Base-by-base conservation (phyloP, 345 rosid genomes). In the Citrus sp. region DNA sequence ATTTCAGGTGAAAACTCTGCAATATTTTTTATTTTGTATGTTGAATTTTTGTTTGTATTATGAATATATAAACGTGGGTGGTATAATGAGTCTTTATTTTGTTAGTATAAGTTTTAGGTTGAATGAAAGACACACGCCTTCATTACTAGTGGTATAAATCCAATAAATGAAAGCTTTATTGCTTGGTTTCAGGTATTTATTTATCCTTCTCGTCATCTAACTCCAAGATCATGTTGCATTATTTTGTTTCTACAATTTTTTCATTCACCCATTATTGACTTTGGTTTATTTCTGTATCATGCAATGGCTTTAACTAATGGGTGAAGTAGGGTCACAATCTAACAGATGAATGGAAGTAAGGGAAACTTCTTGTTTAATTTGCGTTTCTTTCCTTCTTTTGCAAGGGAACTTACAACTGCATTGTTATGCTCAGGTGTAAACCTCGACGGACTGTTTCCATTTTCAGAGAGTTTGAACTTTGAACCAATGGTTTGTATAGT, bases 1-100 rank as follows among this genome's bases (percentile, higher is more conserved):
- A 81, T 77, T 77, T 77, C 87, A 87, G 92, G 92, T 87, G 89
- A 89, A 83, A 70, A 84, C 82, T 87, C 80, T 70, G 82, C 77
- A 49, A 80, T 72, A 72, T 82, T 61, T 61, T 79, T 80, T 70
- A 37, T 75, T 84, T 84, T 73, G 79, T 82, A 74, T 85, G 82
- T 85, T 85, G 55, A 61, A 78, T 84, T 85, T 84, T 85, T 78
- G 73, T 85, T 32, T 82, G 83, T 86, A 79, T 74, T 80, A 64
- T 75, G 69, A 82, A 54, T 77, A 56, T 77, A 70, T 80, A 60
- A 76, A 78, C 60, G 40, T 79, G 80, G 62, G 70, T 84, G 81
- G 74, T 73, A 71, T 74, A 62, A 63, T 64, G 80, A 69, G 80
- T 88, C 78, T 62, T 81, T 78, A 81, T 84, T 82, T 83, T 85